Conservation (phyloP, 257 asterid genomes). For the Solanum okadae region DNA sequence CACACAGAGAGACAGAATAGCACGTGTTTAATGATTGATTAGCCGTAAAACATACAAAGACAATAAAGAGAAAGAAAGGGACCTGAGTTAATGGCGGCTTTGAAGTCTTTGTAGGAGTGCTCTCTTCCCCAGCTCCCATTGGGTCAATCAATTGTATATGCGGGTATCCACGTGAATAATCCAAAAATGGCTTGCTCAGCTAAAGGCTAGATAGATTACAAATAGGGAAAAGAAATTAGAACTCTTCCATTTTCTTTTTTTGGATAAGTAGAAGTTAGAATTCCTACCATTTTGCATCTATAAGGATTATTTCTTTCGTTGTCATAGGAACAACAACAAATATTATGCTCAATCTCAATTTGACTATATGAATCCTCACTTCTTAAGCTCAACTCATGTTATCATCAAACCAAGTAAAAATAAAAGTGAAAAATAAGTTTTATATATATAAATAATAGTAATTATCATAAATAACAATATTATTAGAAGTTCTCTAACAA, state of each 20-base stretch:
- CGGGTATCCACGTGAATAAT: conserved; percentile 10
- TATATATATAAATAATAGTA: neutral
- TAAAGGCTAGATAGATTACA: neutral
- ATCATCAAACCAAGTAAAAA: neutral
- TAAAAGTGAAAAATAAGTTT: neutral
- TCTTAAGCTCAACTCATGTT: neutral
- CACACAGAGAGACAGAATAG: neutral
- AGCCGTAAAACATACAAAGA: neutral
- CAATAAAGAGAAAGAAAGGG: neutral
- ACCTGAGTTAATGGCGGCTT: conserved; percentile 61
- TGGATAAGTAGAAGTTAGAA: neutral
- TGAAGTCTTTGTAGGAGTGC: conserved; percentile 56
- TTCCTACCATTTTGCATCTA: neutral
- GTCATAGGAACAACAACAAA: neutral
- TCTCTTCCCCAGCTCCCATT: conserved; percentile 81
- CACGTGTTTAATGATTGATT: neutral
- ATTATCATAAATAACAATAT: neutral
- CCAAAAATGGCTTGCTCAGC: conserved; percentile 1
- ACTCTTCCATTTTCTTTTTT: neutral
- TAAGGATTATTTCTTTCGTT: neutral
- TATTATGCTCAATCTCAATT: neutral
- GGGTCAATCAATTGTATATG: conserved; percentile 19
- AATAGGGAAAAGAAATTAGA: neutral
- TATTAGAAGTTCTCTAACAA: neutral
- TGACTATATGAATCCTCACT: neutral